Percentiles rank a stretch among this genome's conserved stretches.
Conservation (phyloP, 2,329 filamentous ascomycete genomes). For the Cadophora malorum region DNA sequence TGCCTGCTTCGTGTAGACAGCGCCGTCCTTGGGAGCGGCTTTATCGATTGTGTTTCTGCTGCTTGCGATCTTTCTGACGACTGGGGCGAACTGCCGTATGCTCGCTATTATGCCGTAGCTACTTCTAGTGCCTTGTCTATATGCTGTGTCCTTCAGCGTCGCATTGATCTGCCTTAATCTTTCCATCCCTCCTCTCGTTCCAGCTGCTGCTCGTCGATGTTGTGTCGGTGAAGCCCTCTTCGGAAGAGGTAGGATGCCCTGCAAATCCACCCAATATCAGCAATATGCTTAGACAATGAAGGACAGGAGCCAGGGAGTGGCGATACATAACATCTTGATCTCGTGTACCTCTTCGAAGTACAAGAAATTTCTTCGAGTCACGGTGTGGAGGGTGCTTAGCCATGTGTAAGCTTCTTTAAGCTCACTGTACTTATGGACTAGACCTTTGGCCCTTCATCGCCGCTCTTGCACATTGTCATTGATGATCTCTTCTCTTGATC, state of each 20-base stretch:
- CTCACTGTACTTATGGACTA: too few species aligned
- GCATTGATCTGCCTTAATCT: background rate
- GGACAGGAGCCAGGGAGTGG: background rate
- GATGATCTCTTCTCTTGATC: background rate
- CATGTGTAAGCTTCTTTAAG: background rate
- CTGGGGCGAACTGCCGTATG: background rate
- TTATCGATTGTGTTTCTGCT: background rate
- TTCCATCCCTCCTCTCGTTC: background rate
- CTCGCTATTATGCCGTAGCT: background rate
- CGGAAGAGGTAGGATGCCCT: background rate
- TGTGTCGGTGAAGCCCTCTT: background rate
- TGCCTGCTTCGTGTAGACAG: background rate
- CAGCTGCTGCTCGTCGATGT: background rate
- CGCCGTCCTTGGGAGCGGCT: background rate
- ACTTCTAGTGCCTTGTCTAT: background rate
- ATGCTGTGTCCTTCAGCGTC: background rate
- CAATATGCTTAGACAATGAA: background rate
- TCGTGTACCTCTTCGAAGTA: too few species aligned
- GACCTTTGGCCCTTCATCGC: background rate
- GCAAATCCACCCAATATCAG: background rate
- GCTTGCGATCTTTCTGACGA: background rate
- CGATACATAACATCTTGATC: background rate
- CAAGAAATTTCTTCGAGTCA: background rate
- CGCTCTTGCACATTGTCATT: background rate
- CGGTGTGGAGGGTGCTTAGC: background rate